Base-by-base conservation (phyloP, 2,329 filamentous ascomycete genomes). In the Fusarium devonianum region DNA sequence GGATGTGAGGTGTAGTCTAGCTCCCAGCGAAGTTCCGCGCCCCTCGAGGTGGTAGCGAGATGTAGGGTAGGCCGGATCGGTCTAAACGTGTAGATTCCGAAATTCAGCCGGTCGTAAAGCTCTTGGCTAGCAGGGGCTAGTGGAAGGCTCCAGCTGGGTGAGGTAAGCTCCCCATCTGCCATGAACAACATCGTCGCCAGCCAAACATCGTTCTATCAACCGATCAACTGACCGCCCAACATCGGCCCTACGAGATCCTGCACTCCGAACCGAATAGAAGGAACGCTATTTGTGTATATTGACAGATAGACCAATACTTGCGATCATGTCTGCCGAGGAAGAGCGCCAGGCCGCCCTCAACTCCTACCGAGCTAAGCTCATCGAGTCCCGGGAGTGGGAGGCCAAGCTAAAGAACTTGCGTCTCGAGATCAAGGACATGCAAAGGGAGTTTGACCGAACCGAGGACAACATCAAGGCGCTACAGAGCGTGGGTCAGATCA, bases 391-490 rank as follows among this genome's bases (percentile, higher is more conserved):
- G 75, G 94, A 99, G 82, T 97, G 92, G 92, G 95, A 99, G 75
- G 88, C 93, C 41, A 99, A 97, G 82, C 84, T 99, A 55, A 99
- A 97, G 80, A 85, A 88, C 42, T 79, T 99, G 66, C 90, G 94
- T 57, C 79, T 96, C 75, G 94, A 97, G 65, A 97, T 99, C 74
- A 99, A 97, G 79, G 91, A 89, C 52, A 77, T 97, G 45, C 91
- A 96, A 72, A 92, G 89, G 70, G 92, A 97, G 67, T 99, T 92
- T 69, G 93, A 99, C 73, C 86, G 93, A 63, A 97, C 94, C 43
- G 94, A 99, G 73, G 95, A 99, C 63, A 97, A 97, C 78, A 97
- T 99, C 81, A 99, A 99, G 81, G 94, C 94, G 62, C 79, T 99
- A 69, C 94, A 99, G 79, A 97, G 94, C 73, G 94, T 99, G 45